Evolutionary conservation across 2,329 filamentous ascomycete species (phyloP).

Genomic region (Coniella lustricola): DNA sequence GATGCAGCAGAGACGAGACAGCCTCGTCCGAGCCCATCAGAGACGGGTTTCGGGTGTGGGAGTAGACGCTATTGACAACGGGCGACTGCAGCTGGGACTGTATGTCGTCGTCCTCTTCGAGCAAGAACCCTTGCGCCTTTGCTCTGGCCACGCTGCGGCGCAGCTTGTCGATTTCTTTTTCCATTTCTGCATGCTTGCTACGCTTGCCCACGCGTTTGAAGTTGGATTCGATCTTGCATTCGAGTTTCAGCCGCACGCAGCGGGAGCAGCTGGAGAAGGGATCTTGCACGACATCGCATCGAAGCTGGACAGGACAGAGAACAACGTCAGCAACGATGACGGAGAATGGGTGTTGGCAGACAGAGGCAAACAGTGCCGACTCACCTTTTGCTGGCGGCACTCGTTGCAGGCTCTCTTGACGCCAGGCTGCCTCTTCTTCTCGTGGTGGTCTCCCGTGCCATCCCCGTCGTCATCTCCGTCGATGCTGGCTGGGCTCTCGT

Average conservation of each 20-base stretch:
- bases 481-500: conserved; percentile 54
- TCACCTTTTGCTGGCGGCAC: conserved; percentile 78
- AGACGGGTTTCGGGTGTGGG: conserved; percentile 55
- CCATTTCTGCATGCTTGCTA: conserved; percentile 79
- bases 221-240: conserved; percentile 81
- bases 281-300: conserved; percentile 77
- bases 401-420: conserved; percentile 80
- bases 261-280: conserved; percentile 71
- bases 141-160: conserved; percentile 56
- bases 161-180: conserved; percentile 68
- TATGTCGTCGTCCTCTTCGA: conserved; percentile 49
- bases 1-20: conserved; percentile 58
- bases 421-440: conserved; percentile 59
- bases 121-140: conserved; percentile 49
- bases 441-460: conserved; percentile 40
- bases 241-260: conserved; percentile 71
- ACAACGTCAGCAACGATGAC: conserved; percentile 12
- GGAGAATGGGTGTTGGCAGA: not conserved
- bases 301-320: conserved; percentile 45
- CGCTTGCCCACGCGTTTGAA: conserved; percentile 79
- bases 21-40: conserved; percentile 63
- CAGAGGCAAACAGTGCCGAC: conserved; percentile 25
- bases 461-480: conserved; percentile 55
- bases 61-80: conserved; percentile 48
- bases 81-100: conserved; percentile 53